Base-by-base conservation (phyloP, 2,329 filamentous ascomycete genomes). In the Aspergillus quadrilineatus region DNA sequence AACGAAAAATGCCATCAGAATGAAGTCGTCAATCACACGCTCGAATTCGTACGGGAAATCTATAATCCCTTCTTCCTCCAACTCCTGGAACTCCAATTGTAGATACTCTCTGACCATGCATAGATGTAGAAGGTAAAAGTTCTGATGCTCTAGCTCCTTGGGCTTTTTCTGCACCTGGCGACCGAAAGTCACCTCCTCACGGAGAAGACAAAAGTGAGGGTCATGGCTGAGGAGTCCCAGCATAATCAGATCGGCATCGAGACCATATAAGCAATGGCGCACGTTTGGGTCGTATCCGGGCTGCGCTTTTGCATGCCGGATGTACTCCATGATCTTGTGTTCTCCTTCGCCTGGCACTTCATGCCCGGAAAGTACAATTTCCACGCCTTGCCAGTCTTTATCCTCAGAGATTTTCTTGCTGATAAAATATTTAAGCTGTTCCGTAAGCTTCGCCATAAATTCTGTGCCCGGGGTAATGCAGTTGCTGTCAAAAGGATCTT, bases 261-360 rank as follows among this genome's bases (percentile, higher is more conserved):
- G 83, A 26, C 95, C 95, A 76, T 99, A 99, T 61, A 99, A 82
- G 75, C 95, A 99, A 76, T 99, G 94, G 56, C 94, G 90, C 60
- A 96, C 85, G 69, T 99, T 97, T 49, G 90, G 84, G 73, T 96
- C 88, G 75, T 99, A 99, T 61, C 88, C 85, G 2, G 90, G 90
- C 75, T 99, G 94, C 48, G 93, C 92, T 80, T 97, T 97, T 60
- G 94, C 90, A 75, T 95, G 90, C 65, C 94, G 89, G 74, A 99
- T 99, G 75, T 99, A 99, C 76, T 99, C 95, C 94, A 99, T 99
- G 76, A 99, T 96, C 79, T 99, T 99, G 80, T 99, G 94, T 76
- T 99, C 94, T 67, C 94, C 94, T 77, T 99, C 95, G 67, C 94
- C 94, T 6, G 94, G 94, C 28, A 97, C 93, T 75, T 99, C 95